phyloP scores from a whole-genome alignment of 257 asterid genomes.

The Primulina eburnea region DNA sequence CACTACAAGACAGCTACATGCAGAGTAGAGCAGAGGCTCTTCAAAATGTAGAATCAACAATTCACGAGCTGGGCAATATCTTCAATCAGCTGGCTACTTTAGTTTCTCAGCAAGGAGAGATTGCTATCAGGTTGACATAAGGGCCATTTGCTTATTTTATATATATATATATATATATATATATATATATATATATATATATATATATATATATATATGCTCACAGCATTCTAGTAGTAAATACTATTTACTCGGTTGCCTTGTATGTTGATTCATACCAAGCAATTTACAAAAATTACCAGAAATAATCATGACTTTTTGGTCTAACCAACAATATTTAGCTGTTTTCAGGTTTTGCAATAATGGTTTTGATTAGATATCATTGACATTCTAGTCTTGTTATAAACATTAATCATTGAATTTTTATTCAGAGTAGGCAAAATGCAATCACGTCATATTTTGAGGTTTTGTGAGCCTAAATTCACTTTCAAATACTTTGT shows the following conservation, averaged over 20 bases:
- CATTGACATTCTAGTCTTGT: neutral
- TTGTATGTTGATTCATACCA: neutral
- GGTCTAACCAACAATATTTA: neutral
- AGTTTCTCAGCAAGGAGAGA: constrained; percentile 95
- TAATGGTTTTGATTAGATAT: neutral
- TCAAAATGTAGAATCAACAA: constrained; percentile 87
- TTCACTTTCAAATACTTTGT: neutral
- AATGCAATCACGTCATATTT: neutral
- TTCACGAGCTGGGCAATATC: constrained; percentile 81
- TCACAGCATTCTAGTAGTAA: neutral
- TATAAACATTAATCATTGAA: neutral
- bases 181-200: no score
- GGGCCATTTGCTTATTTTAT: neutral
- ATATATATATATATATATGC: neutral
- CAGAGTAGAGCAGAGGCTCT: constrained; percentile 97
- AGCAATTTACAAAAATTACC: neutral
- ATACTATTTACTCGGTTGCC: neutral
- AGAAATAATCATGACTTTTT: neutral
- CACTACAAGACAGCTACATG: constrained; percentile 87
- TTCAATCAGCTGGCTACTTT: constrained; percentile 88
- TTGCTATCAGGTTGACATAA: constrained; percentile 70
- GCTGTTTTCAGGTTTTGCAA: neutral
- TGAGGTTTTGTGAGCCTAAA: neutral
- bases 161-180: no score
- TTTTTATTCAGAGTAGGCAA: neutral